These are phyloP conservation scores for Ganoderma multipileum DNA, from an alignment of 1,284 basidiomycete species.

Conservation along the genomic window DNA sequence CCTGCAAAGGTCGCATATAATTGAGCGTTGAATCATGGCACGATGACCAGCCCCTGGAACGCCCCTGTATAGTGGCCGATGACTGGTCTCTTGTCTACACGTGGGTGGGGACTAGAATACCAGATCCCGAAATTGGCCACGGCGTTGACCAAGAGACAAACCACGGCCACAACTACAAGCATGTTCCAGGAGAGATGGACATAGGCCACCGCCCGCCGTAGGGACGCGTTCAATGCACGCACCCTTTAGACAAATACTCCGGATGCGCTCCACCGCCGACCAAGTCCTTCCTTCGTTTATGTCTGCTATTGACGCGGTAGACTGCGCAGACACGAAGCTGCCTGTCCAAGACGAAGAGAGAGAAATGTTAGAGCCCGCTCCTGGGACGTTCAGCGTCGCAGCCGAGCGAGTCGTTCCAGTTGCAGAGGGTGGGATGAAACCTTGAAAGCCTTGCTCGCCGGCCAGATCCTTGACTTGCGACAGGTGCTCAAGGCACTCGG, in stretches of 20 bases:
- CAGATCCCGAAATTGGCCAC: not conserved
- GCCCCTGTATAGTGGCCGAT: not conserved
- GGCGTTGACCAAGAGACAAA: too few species aligned
- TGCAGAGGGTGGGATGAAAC: conserved; percentile 53
- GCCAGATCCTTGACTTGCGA: conserved; percentile 60
- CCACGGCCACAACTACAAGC: not conserved
- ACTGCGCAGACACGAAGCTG: conserved; percentile 52
- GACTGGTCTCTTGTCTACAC: too few species aligned
- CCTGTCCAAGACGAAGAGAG: conserved; percentile 53
- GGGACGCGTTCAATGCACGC: conserved; percentile 20
- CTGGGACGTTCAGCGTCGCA: conserved; percentile 46
- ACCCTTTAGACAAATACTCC: conserved; percentile 78
- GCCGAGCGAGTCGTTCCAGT: conserved; percentile 53
- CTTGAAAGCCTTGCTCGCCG: conserved; percentile 56
- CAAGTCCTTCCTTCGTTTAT: conserved; percentile 70
- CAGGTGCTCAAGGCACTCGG: conserved; percentile 68
- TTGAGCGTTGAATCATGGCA: not conserved
- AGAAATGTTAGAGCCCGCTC: conserved; percentile 46
- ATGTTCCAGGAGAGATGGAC: not conserved
- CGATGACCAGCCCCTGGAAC: not conserved
- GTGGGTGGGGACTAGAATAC: too few species aligned
- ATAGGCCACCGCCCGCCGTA: not conserved
- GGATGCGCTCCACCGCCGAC: conserved; percentile 67
- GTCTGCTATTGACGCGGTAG: conserved; percentile 50
- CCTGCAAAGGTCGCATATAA: conserved; percentile 41